Percentiles rank a stretch among this genome's conserved stretches.
These are phyloP conservation scores for Caryopteris hybrid DNA, from an alignment of 305 asterid genomes.

Conservation along the genomic window DNA sequence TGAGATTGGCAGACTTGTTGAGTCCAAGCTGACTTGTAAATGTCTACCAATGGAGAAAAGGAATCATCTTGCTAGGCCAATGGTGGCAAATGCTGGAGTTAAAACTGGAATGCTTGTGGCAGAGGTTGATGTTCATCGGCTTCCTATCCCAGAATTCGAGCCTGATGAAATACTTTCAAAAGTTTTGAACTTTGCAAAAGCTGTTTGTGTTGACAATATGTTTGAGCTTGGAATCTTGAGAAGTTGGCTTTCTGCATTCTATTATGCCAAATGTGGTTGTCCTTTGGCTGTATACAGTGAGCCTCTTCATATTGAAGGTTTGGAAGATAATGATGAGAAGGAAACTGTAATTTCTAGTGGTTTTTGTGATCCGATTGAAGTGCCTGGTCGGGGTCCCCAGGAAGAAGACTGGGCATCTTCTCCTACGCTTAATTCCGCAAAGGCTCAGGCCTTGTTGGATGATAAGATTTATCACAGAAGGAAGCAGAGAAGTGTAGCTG, in stretches of 20 bases:
- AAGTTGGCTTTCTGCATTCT: slow-evolving; percentile 60
- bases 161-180: slow-evolving; percentile 38
- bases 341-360: slow-evolving; percentile 19
- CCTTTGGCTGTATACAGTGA: slow-evolving; percentile 29
- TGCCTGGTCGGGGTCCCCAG: slow-evolving; percentile 35
- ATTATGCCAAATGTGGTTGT: slow-evolving; percentile 34
- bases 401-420: slow-evolving; percentile 35
- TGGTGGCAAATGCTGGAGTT: slow-evolving; percentile 46
- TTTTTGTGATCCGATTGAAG: slow-evolving; percentile 32
- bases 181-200: slow-evolving; percentile 24
- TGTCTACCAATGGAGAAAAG: slow-evolving; percentile 35
- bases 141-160: slow-evolving; percentile 33
- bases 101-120: slow-evolving; percentile 52
- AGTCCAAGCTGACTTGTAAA: slow-evolving; percentile 35
- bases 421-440: slow-evolving; percentile 9
- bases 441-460: slow-evolving; percentile 20
- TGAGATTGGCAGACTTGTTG: slow-evolving; percentile 38
- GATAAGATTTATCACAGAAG: slow-evolving; percentile 34
- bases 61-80: slow-evolving; percentile 33
- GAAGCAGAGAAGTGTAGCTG: slow-evolving; percentile 71
- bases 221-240: slow-evolving; percentile 48
- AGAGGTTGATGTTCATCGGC: slow-evolving; percentile 35
- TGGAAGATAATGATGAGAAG: slow-evolving; percentile 42
- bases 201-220: slow-evolving; percentile 21
- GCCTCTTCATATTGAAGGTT: slow-evolving; percentile 53